These are phyloP conservation scores for Syzygium grande DNA, from an alignment of 345 rosid genomes.

Conservation along the genomic window DNA sequence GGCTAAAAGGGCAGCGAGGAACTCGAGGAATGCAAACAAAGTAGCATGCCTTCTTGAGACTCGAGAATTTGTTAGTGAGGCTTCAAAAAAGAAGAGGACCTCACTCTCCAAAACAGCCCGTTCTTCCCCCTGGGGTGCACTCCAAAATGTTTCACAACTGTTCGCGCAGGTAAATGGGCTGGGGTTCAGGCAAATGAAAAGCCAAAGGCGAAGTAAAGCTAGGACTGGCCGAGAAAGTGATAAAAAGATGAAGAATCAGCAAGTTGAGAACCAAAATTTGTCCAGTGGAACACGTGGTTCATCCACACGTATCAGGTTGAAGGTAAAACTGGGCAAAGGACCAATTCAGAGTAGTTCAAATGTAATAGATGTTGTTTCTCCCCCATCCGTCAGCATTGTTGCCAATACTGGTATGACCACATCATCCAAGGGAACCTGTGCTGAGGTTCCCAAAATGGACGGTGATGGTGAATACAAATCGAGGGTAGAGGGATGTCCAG, in stretches of 20 bases:
- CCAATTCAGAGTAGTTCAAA: constrained; percentile 27
- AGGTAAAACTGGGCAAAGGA: constrained; percentile 71
- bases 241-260: constrained; percentile 19
- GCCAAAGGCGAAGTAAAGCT: constrained; percentile 23
- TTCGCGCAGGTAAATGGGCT: constrained; percentile 29
- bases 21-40: constrained; percentile 24
- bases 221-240: constrained; percentile 19
- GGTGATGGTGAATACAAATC: not conserved
- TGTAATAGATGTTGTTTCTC: constrained; percentile 21
- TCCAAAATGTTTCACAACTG: constrained; percentile 32
- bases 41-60: constrained; percentile 19
- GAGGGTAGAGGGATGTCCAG: not conserved
- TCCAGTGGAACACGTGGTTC: constrained; percentile 31
- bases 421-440: constrained; percentile 9
- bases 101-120: constrained; percentile 53
- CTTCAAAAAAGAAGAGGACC: constrained; percentile 66
- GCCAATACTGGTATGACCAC: constrained; percentile 1
- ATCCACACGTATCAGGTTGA: constrained; percentile 56
- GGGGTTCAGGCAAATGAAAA: constrained; percentile 23
- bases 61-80: constrained; percentile 25
- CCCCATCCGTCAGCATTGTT: constrained; percentile 19
- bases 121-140: constrained; percentile 67
- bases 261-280: constrained; percentile 15
- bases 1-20: constrained; percentile 32
- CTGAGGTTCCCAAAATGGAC: constrained; percentile 17